A percentile compares a stretch with the other conserved stretches of the same genome.
phyloP scores from a whole-genome alignment of 2,329 filamentous ascomycete genomes.

The Capronia americana region DNA sequence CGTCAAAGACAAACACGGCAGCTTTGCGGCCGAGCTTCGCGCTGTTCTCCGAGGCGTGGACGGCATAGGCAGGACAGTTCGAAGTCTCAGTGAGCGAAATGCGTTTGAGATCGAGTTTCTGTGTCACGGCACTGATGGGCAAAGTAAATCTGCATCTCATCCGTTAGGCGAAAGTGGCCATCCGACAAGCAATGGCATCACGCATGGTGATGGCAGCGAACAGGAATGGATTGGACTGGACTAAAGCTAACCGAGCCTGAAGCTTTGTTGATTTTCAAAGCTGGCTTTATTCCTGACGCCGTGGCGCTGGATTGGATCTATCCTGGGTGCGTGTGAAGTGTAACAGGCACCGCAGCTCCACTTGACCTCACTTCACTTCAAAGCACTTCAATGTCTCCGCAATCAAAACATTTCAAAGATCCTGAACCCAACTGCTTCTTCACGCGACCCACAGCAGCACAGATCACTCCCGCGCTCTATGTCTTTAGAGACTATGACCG shows the following conservation, averaged over 20 bases:
- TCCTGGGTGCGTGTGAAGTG: background rate
- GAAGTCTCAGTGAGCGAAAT: conserved; percentile 44
- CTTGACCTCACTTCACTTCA: background rate
- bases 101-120: conserved; percentile 41
- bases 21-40: conserved; percentile 82
- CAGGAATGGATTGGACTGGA: conserved; percentile 38
- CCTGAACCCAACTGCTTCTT: background rate
- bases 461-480: background rate
- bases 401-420: background rate
- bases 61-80: conserved; percentile 60
- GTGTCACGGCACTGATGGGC: conserved; percentile 30
- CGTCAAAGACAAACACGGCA: conserved; percentile 78
- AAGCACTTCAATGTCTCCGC: background rate
- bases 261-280: background rate
- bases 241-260: conserved; percentile 12
- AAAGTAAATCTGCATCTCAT: conserved; percentile 4
- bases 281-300: background rate
- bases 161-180: conserved; percentile 2
- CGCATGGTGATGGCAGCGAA: conserved; percentile 26
- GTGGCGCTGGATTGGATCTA: background rate
- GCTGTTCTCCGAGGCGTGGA: conserved; percentile 80
- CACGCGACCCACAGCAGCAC: background rate
- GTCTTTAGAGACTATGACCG: background rate
- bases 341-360: background rate
- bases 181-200: conserved; percentile 15